These are phyloP conservation scores for Jasminum sambac DNA, from an alignment of 257 asterid genomes.

Conservation along the genomic window DNA sequence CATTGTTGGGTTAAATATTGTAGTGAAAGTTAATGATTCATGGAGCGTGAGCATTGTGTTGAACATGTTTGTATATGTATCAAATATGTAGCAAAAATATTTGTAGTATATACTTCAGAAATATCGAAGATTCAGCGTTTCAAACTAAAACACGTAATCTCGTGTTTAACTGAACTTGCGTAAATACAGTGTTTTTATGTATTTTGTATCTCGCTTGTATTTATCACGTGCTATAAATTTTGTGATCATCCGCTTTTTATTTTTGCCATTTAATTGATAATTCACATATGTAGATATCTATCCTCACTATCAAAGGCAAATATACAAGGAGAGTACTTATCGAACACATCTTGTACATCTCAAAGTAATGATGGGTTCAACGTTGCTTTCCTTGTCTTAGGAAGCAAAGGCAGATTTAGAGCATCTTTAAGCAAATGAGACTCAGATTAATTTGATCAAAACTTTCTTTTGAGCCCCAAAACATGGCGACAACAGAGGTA, in stretches of 20 bases:
- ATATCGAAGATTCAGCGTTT: no score
- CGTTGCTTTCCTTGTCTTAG: conserved; percentile 25
- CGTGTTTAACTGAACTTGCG: no score
- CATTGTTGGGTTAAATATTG: conserved; percentile 20
- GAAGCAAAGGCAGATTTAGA: conserved; percentile 20
- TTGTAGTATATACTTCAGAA: no score
- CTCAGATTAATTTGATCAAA: conserved; percentile 11
- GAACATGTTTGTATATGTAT: conserved; percentile 7
- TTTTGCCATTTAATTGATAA: no score
- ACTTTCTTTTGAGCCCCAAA: conserved; percentile 21
- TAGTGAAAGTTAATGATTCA: conserved; percentile 39
- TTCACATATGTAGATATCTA: no score
- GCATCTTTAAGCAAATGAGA: not conserved
- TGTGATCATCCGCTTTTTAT: no score
- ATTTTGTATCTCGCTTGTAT: no score
- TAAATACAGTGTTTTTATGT: no score
- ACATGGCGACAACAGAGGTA: conserved; percentile 31
- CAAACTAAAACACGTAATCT: no score
- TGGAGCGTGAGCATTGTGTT: conserved; percentile 38
- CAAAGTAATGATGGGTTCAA: conserved; percentile 41
- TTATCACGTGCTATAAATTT: no score
- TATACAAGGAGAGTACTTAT: not conserved
- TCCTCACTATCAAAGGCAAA: not conserved
- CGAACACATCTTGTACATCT: not conserved
- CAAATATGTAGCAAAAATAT: not conserved